Evolutionary conservation across 2,329 filamentous ascomycete species (phyloP).

Genomic region (Pestalotiopsis sp.): DNA sequence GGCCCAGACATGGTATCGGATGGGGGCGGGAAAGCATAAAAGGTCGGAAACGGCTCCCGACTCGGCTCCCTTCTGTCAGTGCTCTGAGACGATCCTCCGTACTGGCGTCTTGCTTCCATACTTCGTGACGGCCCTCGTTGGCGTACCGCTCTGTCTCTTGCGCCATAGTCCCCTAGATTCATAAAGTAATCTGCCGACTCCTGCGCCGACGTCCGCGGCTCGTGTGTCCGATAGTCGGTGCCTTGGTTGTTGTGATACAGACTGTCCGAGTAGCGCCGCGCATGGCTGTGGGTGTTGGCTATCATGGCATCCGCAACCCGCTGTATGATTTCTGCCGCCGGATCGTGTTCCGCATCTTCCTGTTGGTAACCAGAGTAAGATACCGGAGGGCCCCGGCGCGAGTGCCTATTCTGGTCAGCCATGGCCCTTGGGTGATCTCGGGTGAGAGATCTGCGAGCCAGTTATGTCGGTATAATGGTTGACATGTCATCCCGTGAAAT

Average conservation of each 20-base stretch:
- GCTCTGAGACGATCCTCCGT: not conserved
- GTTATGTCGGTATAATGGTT: not conserved
- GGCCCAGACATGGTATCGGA: not conserved
- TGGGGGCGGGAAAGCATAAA: not conserved
- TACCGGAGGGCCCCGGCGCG: not conserved
- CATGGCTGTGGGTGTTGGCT: not conserved
- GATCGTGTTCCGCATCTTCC: not conserved
- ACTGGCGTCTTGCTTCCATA: not conserved
- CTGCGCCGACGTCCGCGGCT: not conserved
- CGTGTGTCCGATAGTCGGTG: not conserved
- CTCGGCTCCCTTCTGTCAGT: not conserved
- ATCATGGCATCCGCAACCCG: constrained; percentile 1
- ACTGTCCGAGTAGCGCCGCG: not conserved
- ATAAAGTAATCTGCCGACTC: not conserved
- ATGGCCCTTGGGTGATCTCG: not conserved
- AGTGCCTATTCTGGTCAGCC: not conserved
- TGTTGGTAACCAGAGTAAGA: not conserved
- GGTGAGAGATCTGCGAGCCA: not conserved
- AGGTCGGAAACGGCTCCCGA: not conserved
- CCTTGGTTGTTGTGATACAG: not conserved
- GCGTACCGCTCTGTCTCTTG: not conserved
- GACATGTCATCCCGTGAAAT: not conserved
- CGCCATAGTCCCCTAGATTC: not conserved
- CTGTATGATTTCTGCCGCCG: not conserved
- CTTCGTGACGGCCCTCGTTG: not conserved